Evolutionary conservation across 106 monocot genomes (phyloP).

Genomic region (Dioscorea dumetorum): DNA sequence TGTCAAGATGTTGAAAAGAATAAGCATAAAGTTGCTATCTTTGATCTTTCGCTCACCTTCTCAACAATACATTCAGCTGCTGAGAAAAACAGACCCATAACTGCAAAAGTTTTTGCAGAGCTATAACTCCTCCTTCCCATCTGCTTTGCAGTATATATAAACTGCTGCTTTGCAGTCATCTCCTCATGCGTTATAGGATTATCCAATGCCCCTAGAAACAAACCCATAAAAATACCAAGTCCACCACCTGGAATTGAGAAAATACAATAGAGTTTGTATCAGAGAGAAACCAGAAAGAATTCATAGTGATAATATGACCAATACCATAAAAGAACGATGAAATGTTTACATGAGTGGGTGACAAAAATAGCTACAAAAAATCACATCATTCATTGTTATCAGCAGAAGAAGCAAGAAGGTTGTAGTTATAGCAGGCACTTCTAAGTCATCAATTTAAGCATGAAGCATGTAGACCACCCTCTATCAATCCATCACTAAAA

Average conservation of each 20-base stretch:
- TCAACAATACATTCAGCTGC: conserved; percentile 94
- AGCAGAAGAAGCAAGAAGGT: too few relatives aligned
- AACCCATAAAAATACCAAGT: conserved; percentile 81
- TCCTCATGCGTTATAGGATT: conserved; percentile 75
- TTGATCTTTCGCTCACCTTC: conserved; percentile 39
- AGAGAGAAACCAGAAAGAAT: too few relatives aligned
- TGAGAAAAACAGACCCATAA: conserved; percentile 93
- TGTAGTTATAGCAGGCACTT: too few relatives aligned
- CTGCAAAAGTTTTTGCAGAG: conserved; percentile 86
- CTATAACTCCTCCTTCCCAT: conserved; percentile 89
- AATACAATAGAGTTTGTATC: too few relatives aligned
- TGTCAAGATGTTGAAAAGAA: neutral
- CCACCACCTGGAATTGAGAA: conserved; percentile 58
- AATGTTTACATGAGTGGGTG: too few relatives aligned
- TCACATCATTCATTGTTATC: too few relatives aligned
- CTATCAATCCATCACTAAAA: too few relatives aligned
- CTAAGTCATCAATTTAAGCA: too few relatives aligned
- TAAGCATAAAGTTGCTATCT: neutral
- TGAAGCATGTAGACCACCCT: too few relatives aligned
- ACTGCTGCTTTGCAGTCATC: conserved; percentile 77
- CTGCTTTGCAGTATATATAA: conserved; percentile 83
- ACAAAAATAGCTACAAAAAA: too few relatives aligned
- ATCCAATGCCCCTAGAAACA: conserved; percentile 88
- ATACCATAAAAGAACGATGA: too few relatives aligned
- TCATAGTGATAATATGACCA: too few relatives aligned